Evolutionary conservation across 164 flowering plant genomes (phyloP).

Genomic region (Vitis rotundifolia): DNA sequence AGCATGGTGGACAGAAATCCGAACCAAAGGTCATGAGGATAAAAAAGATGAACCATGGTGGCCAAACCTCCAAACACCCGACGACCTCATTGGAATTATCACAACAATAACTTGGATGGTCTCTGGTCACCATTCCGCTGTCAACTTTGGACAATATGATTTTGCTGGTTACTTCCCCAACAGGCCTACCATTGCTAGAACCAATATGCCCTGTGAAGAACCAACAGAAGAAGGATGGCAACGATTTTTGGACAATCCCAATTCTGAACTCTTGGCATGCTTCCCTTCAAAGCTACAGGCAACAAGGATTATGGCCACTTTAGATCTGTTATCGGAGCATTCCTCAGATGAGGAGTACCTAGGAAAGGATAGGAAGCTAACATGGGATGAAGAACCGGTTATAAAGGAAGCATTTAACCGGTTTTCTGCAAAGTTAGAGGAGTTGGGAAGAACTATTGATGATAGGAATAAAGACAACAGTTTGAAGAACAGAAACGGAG

Average conservation of each 20-base stretch:
- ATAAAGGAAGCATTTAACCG: conserved; percentile 21
- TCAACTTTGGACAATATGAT: conserved; percentile 39
- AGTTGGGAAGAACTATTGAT: conserved; percentile 28
- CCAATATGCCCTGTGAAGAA: conserved; percentile 29
- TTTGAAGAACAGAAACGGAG: conserved; percentile 34
- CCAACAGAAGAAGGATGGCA: conserved; percentile 12
- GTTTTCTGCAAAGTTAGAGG: conserved; percentile 21
- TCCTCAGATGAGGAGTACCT: conserved; percentile 41
- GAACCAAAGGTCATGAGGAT: conserved; percentile 34
- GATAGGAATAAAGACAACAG: conserved; percentile 18
- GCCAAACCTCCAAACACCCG: conserved; percentile 30
- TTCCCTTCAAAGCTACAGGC: conserved; percentile 39
- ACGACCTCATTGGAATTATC: conserved; percentile 23
- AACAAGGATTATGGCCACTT: conserved; percentile 21
- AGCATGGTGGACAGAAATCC: conserved; percentile 36
- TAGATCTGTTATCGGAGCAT: conserved; percentile 29
- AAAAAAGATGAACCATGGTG: conserved; percentile 41
- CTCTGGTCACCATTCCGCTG: conserved; percentile 42
- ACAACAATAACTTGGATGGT: conserved; percentile 35
- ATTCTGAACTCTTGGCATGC: conserved; percentile 8
- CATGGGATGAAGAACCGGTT: conserved; percentile 22
- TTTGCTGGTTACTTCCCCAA: conserved; percentile 41
- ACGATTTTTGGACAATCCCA: conserved; percentile 25
- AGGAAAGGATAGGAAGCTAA: conserved; percentile 18
- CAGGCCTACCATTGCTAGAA: conserved; percentile 31